These are phyloP conservation scores for Leptomonas pyrrhocoris DNA, from an alignment of 208 protist genomes.

Conservation along the genomic window DNA sequence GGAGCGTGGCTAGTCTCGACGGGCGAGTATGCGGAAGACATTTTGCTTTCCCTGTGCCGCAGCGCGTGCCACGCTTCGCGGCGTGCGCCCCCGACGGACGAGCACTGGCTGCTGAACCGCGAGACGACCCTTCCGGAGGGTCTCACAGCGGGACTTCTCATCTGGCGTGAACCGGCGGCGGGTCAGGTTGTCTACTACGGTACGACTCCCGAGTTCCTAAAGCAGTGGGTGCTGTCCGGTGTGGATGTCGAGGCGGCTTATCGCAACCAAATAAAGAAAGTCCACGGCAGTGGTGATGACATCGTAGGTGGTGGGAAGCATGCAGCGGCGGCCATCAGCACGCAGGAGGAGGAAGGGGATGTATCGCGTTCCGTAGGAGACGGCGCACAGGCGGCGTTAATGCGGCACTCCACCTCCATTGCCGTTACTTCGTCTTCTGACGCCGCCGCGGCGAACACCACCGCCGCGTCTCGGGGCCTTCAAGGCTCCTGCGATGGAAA, in stretches of 20 bases:
- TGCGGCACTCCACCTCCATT: conserved; percentile 9
- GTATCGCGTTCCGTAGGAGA: neutral
- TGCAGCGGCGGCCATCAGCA: neutral
- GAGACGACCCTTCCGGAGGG: conserved; percentile 36
- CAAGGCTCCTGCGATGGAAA: conserved; percentile 19
- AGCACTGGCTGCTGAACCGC: conserved; percentile 54
- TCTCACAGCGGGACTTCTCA: conserved; percentile 31
- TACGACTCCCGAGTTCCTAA: conserved; percentile 52
- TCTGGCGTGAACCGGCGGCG: conserved; percentile 42
- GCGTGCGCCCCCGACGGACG: conserved; percentile 38
- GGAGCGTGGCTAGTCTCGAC: conserved; percentile 14
- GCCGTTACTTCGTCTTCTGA: neutral
- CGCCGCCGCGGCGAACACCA: conserved; percentile 1
- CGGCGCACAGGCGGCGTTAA: neutral
- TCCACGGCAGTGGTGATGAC: neutral
- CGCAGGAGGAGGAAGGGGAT: neutral
- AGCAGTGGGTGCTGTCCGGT: conserved; percentile 46
- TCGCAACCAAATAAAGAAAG: conserved; percentile 18
- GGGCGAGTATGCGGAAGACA: conserved; percentile 58
- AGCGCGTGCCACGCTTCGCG: conserved; percentile 47
- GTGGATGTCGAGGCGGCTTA: conserved; percentile 27
- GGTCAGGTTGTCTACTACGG: conserved; percentile 50
- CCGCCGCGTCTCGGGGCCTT: conserved; percentile 13
- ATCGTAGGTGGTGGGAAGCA: neutral
- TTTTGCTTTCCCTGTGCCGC: conserved; percentile 61